Conservation (phyloP, 148 eudicot genomes). For the Chenopodium berlandieri region DNA sequence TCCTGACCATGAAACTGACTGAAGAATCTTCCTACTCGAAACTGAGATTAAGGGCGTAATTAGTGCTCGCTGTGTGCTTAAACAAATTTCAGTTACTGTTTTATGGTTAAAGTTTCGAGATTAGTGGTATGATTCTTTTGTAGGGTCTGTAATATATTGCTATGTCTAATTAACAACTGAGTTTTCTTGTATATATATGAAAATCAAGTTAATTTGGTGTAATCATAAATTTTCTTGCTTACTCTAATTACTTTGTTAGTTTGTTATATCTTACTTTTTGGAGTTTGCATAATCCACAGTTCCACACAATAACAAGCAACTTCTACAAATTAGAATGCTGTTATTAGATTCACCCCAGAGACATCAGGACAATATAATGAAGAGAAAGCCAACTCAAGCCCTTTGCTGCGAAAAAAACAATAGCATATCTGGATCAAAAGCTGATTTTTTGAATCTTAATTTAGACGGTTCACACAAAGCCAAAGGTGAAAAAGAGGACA, state of each 20-base stretch:
- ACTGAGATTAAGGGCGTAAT: neutral
- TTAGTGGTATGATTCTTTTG: neutral
- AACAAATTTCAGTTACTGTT: neutral
- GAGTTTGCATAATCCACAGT: neutral
- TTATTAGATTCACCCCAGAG: neutral
- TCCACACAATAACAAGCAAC: too few species aligned
- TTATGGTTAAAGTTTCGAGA: neutral
- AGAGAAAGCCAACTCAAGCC: neutral
- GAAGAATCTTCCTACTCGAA: neutral
- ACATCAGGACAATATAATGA: neutral
- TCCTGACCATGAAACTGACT: constrained; percentile 58
- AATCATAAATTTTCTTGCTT: too few species aligned
- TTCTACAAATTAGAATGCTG: neutral
- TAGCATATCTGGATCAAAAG: neutral
- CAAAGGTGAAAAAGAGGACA: neutral
- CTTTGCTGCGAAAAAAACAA: neutral
- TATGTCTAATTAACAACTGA: neutral
- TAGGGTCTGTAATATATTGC: neutral
- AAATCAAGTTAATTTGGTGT: neutral
- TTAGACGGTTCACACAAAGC: neutral
- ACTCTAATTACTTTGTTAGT: too few species aligned
- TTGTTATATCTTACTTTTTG: neutral
- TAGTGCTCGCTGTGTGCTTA: neutral
- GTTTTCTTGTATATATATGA: neutral
- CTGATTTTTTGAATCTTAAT: neutral